These are phyloP conservation scores for Colletotrichum liriopes DNA, from an alignment of 2,329 filamentous ascomycete genomes.

Conservation along the genomic window DNA sequence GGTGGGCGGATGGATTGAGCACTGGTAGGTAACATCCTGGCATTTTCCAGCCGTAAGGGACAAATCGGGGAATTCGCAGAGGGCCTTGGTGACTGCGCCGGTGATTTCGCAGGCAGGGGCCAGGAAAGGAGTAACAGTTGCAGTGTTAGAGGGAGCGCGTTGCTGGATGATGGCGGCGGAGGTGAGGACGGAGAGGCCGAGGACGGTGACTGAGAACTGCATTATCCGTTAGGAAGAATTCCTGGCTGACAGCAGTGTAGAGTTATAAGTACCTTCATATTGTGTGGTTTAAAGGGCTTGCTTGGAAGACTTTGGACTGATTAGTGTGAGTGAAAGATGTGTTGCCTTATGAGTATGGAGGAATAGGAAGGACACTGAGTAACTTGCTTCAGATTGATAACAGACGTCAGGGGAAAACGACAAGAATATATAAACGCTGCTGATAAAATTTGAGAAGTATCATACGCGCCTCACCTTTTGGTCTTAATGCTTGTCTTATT, in stretches of 20 bases:
- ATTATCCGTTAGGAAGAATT: neutral
- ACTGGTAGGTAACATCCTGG: neutral
- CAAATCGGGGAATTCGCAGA: neutral
- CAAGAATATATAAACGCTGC: neutral
- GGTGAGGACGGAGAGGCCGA: neutral
- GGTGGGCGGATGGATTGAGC: neutral
- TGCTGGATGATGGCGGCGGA: neutral
- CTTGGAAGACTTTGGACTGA: neutral
- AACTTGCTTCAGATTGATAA: neutral
- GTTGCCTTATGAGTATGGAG: neutral
- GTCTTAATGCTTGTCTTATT: neutral
- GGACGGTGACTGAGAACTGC: neutral
- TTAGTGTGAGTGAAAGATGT: neutral
- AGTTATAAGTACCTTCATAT: neutral
- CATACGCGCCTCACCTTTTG: no score
- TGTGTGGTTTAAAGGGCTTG: neutral
- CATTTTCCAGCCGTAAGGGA: neutral
- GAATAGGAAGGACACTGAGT: neutral
- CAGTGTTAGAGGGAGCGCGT: neutral
- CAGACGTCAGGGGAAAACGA: neutral
- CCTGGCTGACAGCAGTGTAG: neutral
- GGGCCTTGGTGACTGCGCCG: neutral
- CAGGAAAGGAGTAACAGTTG: neutral
- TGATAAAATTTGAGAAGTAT: neutral
- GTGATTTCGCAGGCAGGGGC: neutral